Conservation (phyloP, 2,329 filamentous ascomycete genomes). For the Arthroderma uncinatum region DNA sequence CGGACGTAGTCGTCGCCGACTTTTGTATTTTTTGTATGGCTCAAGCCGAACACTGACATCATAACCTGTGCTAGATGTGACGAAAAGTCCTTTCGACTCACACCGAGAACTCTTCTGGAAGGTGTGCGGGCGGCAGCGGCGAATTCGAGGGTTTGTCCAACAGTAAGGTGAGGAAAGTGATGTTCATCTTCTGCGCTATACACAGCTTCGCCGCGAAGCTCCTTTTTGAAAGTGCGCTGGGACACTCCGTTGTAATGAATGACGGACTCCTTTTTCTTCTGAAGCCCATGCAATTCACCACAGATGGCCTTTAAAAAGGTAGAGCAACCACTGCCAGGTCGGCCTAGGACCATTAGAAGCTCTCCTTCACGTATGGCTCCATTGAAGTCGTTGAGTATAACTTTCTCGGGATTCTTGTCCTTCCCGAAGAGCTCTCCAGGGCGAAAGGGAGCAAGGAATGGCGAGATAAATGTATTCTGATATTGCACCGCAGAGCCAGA, state of each 20-base stretch:
- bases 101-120: constrained; percentile 28
- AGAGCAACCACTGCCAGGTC: constrained; percentile 48
- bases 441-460: constrained; percentile 48
- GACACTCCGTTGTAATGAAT: constrained; percentile 65
- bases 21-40: constrained; percentile 38
- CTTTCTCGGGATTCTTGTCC: constrained; percentile 41
- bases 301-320: constrained; percentile 76
- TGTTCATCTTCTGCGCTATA: constrained; percentile 35
- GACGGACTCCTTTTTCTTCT: constrained; percentile 55
- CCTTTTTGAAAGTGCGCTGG: constrained; percentile 61
- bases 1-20: constrained; percentile 47
- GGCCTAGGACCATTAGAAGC: constrained; percentile 31
- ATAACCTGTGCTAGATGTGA: constrained; percentile 31
- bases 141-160: constrained; percentile 47
- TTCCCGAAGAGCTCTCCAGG: constrained; percentile 43
- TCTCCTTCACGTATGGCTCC: constrained; percentile 43
- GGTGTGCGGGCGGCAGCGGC: constrained; percentile 45
- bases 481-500: constrained; percentile 56
- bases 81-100: constrained; percentile 36
- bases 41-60: constrained; percentile 33
- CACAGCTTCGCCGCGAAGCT: constrained; percentile 32
- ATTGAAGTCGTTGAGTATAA: constrained; percentile 45
- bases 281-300: constrained; percentile 70
- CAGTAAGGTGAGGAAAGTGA: constrained; percentile 48
- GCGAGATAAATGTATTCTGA: constrained; percentile 54